Evolutionary conservation across 2,329 filamentous ascomycete genomes (phyloP), one percentile per base, ranked within the genome.

Genomic region (Fusarium haematococcum): DNA sequence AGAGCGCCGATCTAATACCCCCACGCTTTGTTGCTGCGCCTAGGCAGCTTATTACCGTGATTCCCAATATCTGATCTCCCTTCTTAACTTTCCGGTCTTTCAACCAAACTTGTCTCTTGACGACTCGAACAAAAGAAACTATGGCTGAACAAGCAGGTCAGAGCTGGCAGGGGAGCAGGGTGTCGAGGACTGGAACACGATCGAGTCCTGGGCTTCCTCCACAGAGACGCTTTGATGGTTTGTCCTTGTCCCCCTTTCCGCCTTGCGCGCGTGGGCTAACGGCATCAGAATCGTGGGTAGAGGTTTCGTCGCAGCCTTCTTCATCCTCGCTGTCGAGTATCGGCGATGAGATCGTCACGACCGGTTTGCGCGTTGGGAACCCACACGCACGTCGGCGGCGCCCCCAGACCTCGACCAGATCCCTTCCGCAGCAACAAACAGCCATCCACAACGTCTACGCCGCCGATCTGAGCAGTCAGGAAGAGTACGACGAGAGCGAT

Each of bases 401-500:
- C 54, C 73, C 81, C 56, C 82, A 82, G 35, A 73, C 77, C 14
- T 75, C 81, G 11, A 72, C 79, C 25, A 78, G 82, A 67, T 81
- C 81, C 5, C 71, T 83, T 20, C 79, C 79, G 25, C 84, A 83
- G 63, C 83, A 85, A 66, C 84, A 84, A 52, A 83, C 84, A 27
- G 81, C 84, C 33, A 79, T 84, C 41, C 85, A 84, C 25, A 79
- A 83, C 63, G 84, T 84, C 64, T 85, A 86, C 32, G 76, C 83
- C 59, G 84, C 85, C 65, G 85, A 85, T 56, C 85, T 87, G 35
- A 97, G 95, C 83, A 97, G 95, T 79, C 95, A 98, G 81, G 95
- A 98, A 77, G 95, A 98, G 84, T 97, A 97, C 79, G 95, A 97
- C 71, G 95, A 98, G 85, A 97, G 93, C 72, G 95, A 97, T 82